Conservation (phyloP, 768 basidiomycete genomes). For the Lentinula aciculospora region DNA sequence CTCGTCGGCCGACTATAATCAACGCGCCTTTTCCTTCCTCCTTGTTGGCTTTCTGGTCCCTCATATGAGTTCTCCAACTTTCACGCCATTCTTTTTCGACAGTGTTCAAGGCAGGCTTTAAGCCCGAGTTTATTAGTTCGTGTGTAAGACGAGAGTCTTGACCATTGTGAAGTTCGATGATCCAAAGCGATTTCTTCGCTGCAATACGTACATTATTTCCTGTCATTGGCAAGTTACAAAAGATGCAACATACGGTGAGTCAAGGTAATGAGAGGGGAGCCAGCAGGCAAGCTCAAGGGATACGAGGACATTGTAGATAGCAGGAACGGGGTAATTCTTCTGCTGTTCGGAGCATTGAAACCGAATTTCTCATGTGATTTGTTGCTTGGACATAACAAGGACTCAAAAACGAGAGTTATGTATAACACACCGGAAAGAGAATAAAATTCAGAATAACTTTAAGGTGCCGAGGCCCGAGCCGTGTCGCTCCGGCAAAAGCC, state of each 20-base stretch:
- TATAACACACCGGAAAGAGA: neutral
- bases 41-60: slow-evolving; percentile 32
- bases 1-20: slow-evolving; percentile 68
- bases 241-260: slow-evolving; percentile 47
- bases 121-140: slow-evolving; percentile 47
- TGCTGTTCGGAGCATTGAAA: neutral
- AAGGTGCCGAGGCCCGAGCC: too few relatives aligned
- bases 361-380: neutral
- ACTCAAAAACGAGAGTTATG: too few relatives aligned
- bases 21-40: slow-evolving; percentile 61
- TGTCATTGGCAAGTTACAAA: neutral
- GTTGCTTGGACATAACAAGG: too few relatives aligned
- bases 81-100: slow-evolving; percentile 71
- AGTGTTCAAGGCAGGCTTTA: slow-evolving; percentile 66
- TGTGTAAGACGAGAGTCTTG: slow-evolving; percentile 65
- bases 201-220: slow-evolving; percentile 3
- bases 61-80: slow-evolving; percentile 38
- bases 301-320: slow-evolving; percentile 29
- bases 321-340: neutral
- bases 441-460: too few relatives aligned
- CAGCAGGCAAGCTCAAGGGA: slow-evolving; percentile 43
- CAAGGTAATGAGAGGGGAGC: slow-evolving; percentile 55
- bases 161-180: slow-evolving; percentile 78
- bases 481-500: neutral
- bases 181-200: slow-evolving; percentile 64